Evolutionary conservation across 1,139 yeast genomes (phyloP).

Genomic region (Debaryomyces coudertii): DNA sequence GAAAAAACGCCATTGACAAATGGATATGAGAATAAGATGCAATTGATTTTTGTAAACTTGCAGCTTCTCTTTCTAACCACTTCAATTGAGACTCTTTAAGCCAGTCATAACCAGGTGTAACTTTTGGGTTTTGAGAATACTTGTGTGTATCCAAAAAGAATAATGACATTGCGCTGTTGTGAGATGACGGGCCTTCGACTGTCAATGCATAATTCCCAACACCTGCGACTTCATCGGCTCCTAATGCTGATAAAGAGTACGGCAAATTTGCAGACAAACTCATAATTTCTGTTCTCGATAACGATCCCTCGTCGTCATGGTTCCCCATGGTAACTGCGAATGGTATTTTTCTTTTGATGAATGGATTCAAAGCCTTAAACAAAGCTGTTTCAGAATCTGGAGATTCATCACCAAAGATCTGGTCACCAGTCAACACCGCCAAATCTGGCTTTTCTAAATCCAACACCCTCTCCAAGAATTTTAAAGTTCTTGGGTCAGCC

Average conservation of each 20-base stretch:
- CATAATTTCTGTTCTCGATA: conserved; percentile 65
- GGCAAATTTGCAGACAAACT: conserved; percentile 60
- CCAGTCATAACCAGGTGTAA: conserved; percentile 84
- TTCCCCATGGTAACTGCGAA: conserved; percentile 66
- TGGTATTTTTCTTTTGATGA: conserved; percentile 68
- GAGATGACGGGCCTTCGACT: conserved; percentile 45
- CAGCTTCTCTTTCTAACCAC: conserved; percentile 52
- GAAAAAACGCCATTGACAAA: conserved; percentile 87
- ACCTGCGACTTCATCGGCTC: conserved; percentile 72
- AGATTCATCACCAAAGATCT: conserved; percentile 67
- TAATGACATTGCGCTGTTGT: conserved; percentile 56
- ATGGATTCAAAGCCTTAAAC: conserved; percentile 75
- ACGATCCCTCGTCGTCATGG: conserved; percentile 80
- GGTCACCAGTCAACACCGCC: conserved; percentile 87
- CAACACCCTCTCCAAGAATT: conserved; percentile 63
- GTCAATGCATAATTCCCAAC: conserved; percentile 74
- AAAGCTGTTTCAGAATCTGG: conserved; percentile 81
- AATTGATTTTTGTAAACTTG: conserved; percentile 31
- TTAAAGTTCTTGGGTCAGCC: conserved; percentile 73
- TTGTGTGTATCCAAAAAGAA: conserved; percentile 85
- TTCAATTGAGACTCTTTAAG: conserved; percentile 71
- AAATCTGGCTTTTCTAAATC: conserved; percentile 78
- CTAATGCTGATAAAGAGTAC: conserved; percentile 60
- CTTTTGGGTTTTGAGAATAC: conserved; percentile 64
- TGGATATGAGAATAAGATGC: conserved; percentile 46